Percentiles rank a stretch among this genome's conserved stretches.
phyloP scores from a whole-genome alignment of 345 rosid species.

The Laguncularia racemosa region DNA sequence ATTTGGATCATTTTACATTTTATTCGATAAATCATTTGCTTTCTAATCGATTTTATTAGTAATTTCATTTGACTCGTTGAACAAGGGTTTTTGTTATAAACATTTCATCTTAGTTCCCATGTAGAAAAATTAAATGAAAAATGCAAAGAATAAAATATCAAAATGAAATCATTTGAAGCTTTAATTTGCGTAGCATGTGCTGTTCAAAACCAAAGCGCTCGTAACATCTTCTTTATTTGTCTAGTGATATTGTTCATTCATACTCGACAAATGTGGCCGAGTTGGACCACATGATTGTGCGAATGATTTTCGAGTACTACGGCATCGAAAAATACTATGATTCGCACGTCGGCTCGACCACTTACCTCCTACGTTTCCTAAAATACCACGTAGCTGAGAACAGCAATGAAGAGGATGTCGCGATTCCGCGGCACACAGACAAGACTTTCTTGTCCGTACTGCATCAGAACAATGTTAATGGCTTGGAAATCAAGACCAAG shows the following conservation, averaged over 20 bases:
- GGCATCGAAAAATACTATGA: conserved; percentile 28
- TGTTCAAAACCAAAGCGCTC: too few species aligned
- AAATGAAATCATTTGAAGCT: too few species aligned
- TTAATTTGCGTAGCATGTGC: background rate
- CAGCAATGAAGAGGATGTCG: conserved; percentile 12
- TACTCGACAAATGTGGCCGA: conserved; percentile 17
- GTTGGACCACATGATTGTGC: conserved; percentile 17
- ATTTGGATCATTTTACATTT: too few species aligned
- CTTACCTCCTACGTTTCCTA: conserved; percentile 23
- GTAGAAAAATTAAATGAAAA: too few species aligned
- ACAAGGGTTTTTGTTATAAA: too few species aligned
- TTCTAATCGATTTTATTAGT: too few species aligned
- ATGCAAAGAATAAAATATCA: too few species aligned
- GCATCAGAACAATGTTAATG: conserved; percentile 32
- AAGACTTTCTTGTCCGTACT: conserved; percentile 31
- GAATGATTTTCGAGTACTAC: conserved; percentile 27
- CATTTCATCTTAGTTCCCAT: too few species aligned
- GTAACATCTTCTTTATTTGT: too few species aligned
- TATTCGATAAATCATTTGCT: too few species aligned
- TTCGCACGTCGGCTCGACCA: conserved; percentile 15
- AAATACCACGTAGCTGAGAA: conserved; percentile 20
- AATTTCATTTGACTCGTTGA: too few species aligned
- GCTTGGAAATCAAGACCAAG: conserved; percentile 29
- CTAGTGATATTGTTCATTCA: conserved; percentile 15
- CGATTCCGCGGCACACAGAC: conserved; percentile 26